Base-by-base conservation (phyloP, 2,329 filamentous ascomycete species). In the Monilinia vaccinii-corymbosi region DNA sequence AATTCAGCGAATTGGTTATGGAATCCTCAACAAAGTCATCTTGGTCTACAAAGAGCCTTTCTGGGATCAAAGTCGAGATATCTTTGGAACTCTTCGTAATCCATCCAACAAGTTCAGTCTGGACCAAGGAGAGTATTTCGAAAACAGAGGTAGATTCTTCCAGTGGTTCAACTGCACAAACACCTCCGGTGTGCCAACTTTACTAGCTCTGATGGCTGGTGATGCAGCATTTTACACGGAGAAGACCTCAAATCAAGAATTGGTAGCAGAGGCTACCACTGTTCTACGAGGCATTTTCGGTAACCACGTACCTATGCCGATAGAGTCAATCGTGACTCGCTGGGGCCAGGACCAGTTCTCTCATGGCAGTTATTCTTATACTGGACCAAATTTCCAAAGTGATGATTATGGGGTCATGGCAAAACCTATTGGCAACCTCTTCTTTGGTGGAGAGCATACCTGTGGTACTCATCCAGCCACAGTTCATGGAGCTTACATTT, bases 161-260 rank as follows among this genome's bases (percentile, higher is more conserved):
- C 84, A 99, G 67, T 97, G 96, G 83, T 97, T 96, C 83, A 97
- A 99, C 69, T 91, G 91, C 58, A 87, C 91, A 62, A 89, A 91
- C 67, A 96, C 90, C 3, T 91, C 89, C 49, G 95, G 95, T 0
- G 78, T 96, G 40, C 94, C 89, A 1, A 91, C 91, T 56, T 79
- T 97, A 28, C 85, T 97, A 62, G 94, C 91, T 10, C 80, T 99
- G 32, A 97, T 99, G 93, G 93, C 93, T 53, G 94, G 94, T 25
- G 90, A 97, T 67, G 90, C 95, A 23, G 94, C 92, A 18, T 89
- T 91, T 67, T 88, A 96, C 64, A 91, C 91, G 0, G 95, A 99
- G 73, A 78, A 79, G 56, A 85, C 85, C 1, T 81, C 84, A 56
- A 89, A 97, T 66, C 82, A 88, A 44, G 82, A 84, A 45, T 83